Percentiles rank a stretch among this genome's conserved stretches.
phyloP scores from a whole-genome alignment of 305 asterid genomes.

The Solanum hybrid region DNA sequence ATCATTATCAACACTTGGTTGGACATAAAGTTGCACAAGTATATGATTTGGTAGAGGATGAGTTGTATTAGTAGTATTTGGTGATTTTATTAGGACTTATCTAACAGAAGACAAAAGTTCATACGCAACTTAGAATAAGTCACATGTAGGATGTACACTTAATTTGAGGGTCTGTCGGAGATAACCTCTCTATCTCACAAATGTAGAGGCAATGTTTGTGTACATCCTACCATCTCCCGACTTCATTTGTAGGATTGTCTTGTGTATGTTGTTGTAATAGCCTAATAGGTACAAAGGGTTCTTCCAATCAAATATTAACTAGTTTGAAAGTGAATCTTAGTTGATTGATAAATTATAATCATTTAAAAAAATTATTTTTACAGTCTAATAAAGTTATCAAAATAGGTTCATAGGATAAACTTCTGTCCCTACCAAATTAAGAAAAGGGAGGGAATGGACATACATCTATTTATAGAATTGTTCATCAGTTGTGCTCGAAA shows the following conservation, averaged over 20 bases:
- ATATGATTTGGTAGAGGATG: not conserved
- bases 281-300: not conserved
- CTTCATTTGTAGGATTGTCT: not conserved
- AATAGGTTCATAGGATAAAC: not conserved
- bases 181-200: not conserved
- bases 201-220: not conserved
- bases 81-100: not conserved
- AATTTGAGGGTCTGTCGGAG: too few relatives aligned
- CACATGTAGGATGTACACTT: not conserved
- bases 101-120: not conserved
- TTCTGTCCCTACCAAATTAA: not conserved
- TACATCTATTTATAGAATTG: not conserved
- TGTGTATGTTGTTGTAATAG: not conserved
- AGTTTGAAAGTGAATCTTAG: not conserved
- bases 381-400: not conserved
- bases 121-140: not conserved
- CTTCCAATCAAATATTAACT: not conserved
- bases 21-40: not conserved
- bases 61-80: not conserved
- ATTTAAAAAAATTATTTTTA: not conserved
- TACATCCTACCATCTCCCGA: not conserved
- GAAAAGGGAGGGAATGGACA: not conserved
- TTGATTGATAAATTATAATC: not conserved
- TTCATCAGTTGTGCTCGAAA: not conserved
- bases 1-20: not conserved